Evolutionary conservation across 2,329 filamentous ascomycete species (phyloP).

Genomic region (Arthrobotrys entomopaga): DNA sequence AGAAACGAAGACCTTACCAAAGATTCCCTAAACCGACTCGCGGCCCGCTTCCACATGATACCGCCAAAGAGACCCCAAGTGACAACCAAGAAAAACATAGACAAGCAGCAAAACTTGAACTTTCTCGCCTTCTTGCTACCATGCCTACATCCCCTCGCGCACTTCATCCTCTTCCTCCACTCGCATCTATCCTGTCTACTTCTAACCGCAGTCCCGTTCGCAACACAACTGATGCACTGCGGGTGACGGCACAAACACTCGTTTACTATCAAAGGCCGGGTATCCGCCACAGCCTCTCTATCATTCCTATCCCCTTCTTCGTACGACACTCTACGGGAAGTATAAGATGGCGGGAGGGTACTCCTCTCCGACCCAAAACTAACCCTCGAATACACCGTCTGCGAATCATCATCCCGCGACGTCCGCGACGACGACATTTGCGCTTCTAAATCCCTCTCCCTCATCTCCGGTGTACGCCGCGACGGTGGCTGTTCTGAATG

Average conservation of each 20-base stretch:
- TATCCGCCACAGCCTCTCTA: conserved; percentile 7
- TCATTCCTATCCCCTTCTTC: conserved; percentile 36
- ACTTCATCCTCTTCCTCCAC: conserved; percentile 35
- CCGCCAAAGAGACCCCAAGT: conserved; percentile 51
- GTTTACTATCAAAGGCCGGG: conserved; percentile 33
- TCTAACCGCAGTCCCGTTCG: conserved; percentile 31
- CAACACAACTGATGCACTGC: conserved; percentile 50
- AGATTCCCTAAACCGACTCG: conserved; percentile 27
- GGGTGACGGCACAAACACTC: conserved; percentile 48
- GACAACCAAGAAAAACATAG: conserved; percentile 32
- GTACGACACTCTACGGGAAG: conserved; percentile 48
- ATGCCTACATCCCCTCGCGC: conserved; percentile 39
- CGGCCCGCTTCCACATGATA: conserved; percentile 32
- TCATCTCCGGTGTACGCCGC: background rate
- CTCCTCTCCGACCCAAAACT: conserved; percentile 53
- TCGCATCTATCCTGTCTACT: conserved; percentile 4
- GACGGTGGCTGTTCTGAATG: background rate
- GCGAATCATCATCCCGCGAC: conserved; percentile 44
- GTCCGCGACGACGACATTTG: conserved; percentile 1
- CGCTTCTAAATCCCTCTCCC: conserved; percentile 1
- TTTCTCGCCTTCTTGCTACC: conserved; percentile 44
- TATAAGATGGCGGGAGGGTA: conserved; percentile 52
- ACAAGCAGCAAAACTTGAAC: conserved; percentile 51
- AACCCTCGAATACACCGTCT: conserved; percentile 47
- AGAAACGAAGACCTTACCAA: conserved; percentile 19